Evolutionary conservation across 257 asterid species (phyloP), one percentile per base, ranked within the genome.

Genomic region (Solanum corneliomulleri): DNA sequence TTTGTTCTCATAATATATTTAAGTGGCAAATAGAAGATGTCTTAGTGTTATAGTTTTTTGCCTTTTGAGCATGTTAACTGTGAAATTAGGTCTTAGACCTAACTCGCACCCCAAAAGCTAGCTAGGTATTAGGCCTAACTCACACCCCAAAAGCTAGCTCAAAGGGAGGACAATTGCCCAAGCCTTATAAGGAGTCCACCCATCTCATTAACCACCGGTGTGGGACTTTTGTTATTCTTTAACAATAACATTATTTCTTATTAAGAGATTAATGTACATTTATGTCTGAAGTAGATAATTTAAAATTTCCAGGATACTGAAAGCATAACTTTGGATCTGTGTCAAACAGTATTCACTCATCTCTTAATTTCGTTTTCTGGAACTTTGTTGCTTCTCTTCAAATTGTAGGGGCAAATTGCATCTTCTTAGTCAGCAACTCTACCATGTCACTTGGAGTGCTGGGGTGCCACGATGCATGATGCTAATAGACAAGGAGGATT

Each of bases 381-480:
- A 49, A 49, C 84, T 49, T 18, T 81, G 68, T 47, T 80, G 44
- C 44, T 80, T 85, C 47, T 35, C 29, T 42, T 47, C 83, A 47
- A 23, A 85, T 85, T 71, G 72, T 41, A 86, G 88, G 88, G 82
- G 72, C 68, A 86, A 71, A 58, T 72, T 86, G 37, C 88, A 86
- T 77, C 88, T 86, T 31, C 84, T 86, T 35, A 35, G 84, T 41
- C 83, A 86, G 49, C 72, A 86, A 41, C 82, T 75, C 82, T 86
- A 86, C 88, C 81, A 86, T 72, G 52, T 86, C 69, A 86, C 88
- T 23, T 86, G 88, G 88, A 72, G 69, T 47, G 58, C 71, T 49
- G 45, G 58, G 35, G 84, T 66, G 83, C 35, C 88, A 71, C 69
- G 83, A 49, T 33, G 41, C 82, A 86, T 86, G 88, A 86, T 86